A percentile compares a stretch with the other conserved stretches of the same genome.
Conservation (phyloP, 192 early-diverging fungal genomes). For the Coemansia sp. region DNA sequence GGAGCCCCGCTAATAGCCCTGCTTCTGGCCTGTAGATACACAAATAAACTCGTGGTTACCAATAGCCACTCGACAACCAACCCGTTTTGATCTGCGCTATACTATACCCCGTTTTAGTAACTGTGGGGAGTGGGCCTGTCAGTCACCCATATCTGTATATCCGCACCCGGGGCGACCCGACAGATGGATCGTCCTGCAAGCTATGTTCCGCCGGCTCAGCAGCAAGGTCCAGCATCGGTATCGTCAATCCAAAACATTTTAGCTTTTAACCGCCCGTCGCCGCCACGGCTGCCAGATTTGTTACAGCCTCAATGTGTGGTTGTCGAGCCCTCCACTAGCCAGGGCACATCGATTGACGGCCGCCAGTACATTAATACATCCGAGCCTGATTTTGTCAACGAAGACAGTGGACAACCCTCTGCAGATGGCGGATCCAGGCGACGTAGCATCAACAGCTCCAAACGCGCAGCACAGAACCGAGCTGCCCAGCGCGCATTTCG, state of each 20-base stretch:
- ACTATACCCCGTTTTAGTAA: constrained; percentile 1
- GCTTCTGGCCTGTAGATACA: not conserved
- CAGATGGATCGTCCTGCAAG: constrained; percentile 35
- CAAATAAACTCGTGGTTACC: not conserved
- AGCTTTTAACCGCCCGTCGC: constrained; percentile 7
- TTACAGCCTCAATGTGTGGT: not conserved
- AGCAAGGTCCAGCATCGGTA: constrained; percentile 17
- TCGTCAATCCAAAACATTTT: constrained; percentile 30
- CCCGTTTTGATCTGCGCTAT: not conserved
- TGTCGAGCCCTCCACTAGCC: constrained; percentile 9
- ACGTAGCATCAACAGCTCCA: constrained; percentile 53
- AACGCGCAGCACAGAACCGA: constrained; percentile 52
- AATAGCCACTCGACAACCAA: not conserved
- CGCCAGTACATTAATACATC: constrained; percentile 21
- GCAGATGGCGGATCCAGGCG: constrained; percentile 27
- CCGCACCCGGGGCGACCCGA: constrained; percentile 3
- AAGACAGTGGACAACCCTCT: constrained; percentile 18
- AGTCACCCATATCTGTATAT: not conserved
- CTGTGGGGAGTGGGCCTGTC: not conserved
- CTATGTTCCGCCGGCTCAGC: constrained; percentile 16
- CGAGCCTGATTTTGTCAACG: constrained; percentile 24
- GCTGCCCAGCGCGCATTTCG: constrained; percentile 53
- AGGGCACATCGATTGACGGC: constrained; percentile 13
- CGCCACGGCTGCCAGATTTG: not conserved
- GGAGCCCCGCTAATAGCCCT: not conserved